phyloP scores from a whole-genome alignment of 345 rosid genomes.

The Rubroshorea leprosula region DNA sequence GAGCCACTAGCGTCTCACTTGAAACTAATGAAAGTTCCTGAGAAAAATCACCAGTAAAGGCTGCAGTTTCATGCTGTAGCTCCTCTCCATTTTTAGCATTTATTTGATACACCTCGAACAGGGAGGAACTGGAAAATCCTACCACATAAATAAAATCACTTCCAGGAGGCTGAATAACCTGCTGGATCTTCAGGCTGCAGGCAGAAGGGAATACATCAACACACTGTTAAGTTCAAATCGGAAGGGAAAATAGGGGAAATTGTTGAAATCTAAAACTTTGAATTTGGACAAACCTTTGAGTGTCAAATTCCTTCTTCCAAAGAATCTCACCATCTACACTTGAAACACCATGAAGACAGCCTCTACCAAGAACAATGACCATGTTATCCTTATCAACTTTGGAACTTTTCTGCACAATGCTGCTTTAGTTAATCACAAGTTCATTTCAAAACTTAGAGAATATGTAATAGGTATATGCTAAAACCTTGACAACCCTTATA shows the following conservation, averaged over 20 bases:
- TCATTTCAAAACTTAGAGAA: neutral
- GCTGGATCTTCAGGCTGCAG: slow-evolving; percentile 74
- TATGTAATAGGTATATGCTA: neutral
- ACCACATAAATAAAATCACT: slow-evolving; percentile 48
- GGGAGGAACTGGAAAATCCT: slow-evolving; percentile 60
- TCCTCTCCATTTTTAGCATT: slow-evolving; percentile 68
- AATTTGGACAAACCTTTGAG: slow-evolving; percentile 54
- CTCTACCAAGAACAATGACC: slow-evolving; percentile 57
- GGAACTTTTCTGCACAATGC: slow-evolving; percentile 49
- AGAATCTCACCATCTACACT: slow-evolving; percentile 77
- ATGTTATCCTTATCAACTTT: slow-evolving; percentile 66
- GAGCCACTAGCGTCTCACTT: slow-evolving; percentile 50
- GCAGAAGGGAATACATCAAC: slow-evolving; percentile 16
- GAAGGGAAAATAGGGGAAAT: neutral
- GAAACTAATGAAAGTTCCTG: slow-evolving; percentile 62
- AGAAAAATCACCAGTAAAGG: slow-evolving; percentile 66
- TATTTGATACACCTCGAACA: slow-evolving; percentile 56
- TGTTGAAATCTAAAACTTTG: too few relatives aligned
- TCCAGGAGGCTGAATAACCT: slow-evolving; percentile 54
- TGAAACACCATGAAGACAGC: slow-evolving; percentile 82
- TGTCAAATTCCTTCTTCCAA: slow-evolving; percentile 82
- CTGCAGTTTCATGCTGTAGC: slow-evolving; percentile 48
- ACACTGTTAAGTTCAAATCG: neutral
- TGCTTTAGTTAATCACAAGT: neutral
- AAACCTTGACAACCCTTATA: neutral